phyloP scores from a whole-genome alignment of 306 rosid species.

The Senna siamea region DNA sequence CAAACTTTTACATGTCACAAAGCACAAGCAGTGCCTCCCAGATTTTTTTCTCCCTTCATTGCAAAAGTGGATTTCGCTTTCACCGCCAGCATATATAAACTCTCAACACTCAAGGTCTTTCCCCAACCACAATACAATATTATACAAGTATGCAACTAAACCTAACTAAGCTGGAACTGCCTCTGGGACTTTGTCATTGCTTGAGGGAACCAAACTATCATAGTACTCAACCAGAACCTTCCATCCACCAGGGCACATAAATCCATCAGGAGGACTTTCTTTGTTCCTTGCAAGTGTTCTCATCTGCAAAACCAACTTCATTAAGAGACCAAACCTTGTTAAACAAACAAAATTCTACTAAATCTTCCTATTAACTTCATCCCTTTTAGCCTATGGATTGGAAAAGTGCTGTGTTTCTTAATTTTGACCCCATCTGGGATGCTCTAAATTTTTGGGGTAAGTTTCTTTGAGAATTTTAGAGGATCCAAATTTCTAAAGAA shows the following conservation, averaged over 20 bases:
- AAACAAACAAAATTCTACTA: constrained; percentile 40
- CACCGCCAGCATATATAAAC: too few relatives aligned
- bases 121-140: constrained; percentile 51
- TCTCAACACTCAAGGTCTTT: constrained; percentile 42
- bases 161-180: constrained; percentile 72
- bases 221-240: constrained; percentile 90
- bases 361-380: too few relatives aligned
- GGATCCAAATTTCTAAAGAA: not conserved
- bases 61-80: constrained; percentile 38
- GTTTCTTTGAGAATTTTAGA: too few relatives aligned
- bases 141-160: constrained; percentile 33
- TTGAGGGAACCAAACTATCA: constrained; percentile 69
- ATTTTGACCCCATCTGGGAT: not conserved
- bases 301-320: constrained; percentile 86
- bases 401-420: not conserved
- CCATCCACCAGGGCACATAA: constrained; percentile 99
- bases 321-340: not conserved
- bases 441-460: too few relatives aligned
- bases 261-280: constrained; percentile 96
- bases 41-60: constrained; percentile 29
- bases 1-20: constrained; percentile 28
- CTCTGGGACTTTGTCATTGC: constrained; percentile 65
- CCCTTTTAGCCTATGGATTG: not conserved
- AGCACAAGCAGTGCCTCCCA: constrained; percentile 46
- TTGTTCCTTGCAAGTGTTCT: constrained; percentile 88